A percentile compares a stretch with the other conserved stretches of the same genome.
These are phyloP conservation scores for Corrigiola litoralis DNA, from an alignment of 179 eudicot genomes.

Conservation along the genomic window DNA sequence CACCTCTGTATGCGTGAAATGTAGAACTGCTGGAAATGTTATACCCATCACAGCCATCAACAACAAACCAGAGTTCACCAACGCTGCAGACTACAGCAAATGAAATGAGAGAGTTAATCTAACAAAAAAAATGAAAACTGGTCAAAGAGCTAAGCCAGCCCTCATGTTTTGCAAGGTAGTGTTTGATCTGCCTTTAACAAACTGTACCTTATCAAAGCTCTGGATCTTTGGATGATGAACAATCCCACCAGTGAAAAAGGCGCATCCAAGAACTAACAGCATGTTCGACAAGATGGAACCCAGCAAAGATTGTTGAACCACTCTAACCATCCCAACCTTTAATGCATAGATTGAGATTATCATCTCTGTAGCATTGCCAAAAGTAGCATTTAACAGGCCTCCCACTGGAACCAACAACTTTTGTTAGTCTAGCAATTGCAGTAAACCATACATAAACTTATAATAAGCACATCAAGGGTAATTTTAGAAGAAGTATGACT, in stretches of 20 bases:
- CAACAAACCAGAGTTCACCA: conserved; percentile 80
- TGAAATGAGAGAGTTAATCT: not conserved
- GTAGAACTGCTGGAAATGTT: conserved; percentile 89
- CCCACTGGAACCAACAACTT: conserved; percentile 58
- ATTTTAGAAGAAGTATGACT: not conserved
- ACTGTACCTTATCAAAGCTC: conserved; percentile 69
- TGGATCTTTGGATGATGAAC: conserved; percentile 64
- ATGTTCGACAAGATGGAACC: conserved; percentile 96
- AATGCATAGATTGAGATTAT: conserved; percentile 85
- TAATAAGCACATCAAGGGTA: not conserved
- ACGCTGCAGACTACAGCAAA: conserved; percentile 63
- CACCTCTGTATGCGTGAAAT: conserved; percentile 82
- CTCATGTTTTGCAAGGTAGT: not conserved
- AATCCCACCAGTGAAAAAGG: conserved; percentile 88
- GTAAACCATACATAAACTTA: not conserved
- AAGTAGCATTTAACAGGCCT: conserved; percentile 94
- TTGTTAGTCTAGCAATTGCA: conserved; percentile 15
- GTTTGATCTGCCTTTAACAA: not conserved
- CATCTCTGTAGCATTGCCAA: conserved; percentile 98
- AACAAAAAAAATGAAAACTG: not conserved
- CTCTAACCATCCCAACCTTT: conserved; percentile 85
- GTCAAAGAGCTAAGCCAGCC: not conserved
- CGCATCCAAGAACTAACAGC: conserved; percentile 94
- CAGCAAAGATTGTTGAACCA: conserved; percentile 84
- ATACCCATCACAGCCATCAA: conserved; percentile 99